Evolutionary conservation across 2,329 filamentous ascomycete genomes (phyloP), one percentile per base, ranked within the genome.

Genomic region (Exophiala calicioides): DNA sequence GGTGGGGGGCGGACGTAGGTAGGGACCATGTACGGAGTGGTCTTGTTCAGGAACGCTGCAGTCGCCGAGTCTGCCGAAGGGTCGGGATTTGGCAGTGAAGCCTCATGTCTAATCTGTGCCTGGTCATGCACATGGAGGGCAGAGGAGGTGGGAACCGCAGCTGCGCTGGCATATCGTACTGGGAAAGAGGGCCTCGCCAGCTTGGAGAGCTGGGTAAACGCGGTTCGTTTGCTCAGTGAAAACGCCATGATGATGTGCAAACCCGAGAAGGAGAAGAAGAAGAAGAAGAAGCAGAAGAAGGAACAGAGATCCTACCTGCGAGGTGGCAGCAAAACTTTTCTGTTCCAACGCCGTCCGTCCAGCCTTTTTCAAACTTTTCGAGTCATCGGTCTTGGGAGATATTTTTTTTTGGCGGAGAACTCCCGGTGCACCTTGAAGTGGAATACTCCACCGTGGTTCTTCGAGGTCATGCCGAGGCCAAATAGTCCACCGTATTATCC

Each of bases 1-100:
- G 90, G 89, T 33, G 86, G 79, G 37, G 93, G 91, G 19, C 93
- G 88, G 41, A 89, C 83, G 69, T 98, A 98, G 42, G 93, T 98
- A 2, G 90, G 85, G 20, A 98, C 87, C 91, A 98, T 97, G 71
- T 84, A 97, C 3, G 87, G 86, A 23, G 84, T 78, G 61, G 90
- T 83, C 52, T 88, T 81, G 57, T 81, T 77, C 56, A 95, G 81
- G 50, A 95, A 78, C 21, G 82, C 78, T 24, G 82, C 80, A 56
- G 88, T 94, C 59, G 81, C 73, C 1, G 89, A 93, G 67, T 89
- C 85, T 36, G 79, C 61, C 10, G 82, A 63, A 26, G 89, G 88
- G 62, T 94, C 89, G 37, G 86, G 78, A 57, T 85, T 88, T 7
- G 85, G 76, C 9, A 85, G 64, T 2, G 66, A 60, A 16, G 70